Conservation (phyloP, 75 land plant species). For the Pinus tabuliformis region DNA sequence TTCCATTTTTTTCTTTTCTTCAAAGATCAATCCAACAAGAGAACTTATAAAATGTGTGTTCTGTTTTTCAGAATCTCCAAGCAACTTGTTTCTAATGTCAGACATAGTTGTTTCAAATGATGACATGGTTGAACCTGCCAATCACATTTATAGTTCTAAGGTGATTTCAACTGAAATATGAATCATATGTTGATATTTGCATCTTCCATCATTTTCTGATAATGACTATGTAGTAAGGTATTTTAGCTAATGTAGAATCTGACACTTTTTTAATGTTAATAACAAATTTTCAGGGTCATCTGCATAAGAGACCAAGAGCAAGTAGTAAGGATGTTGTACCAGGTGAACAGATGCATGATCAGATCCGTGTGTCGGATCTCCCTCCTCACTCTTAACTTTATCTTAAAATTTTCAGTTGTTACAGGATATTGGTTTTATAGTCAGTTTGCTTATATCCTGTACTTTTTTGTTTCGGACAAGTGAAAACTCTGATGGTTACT, state of each 20-base stretch:
- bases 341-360: too few species aligned
- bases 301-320: conserved; percentile 8
- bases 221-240: neutral
- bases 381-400: too few species aligned
- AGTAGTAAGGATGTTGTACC: conserved; percentile 40
- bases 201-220: neutral
- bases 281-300: conserved; percentile 19
- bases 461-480: too few species aligned
- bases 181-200: neutral
- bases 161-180: neutral
- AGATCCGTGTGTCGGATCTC: too few species aligned
- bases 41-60: neutral
- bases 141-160: neutral
- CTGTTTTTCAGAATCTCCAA: conserved; percentile 2
- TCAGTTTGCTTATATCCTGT: too few species aligned
- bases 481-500: too few species aligned
- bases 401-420: too few species aligned
- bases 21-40: neutral
- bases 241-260: neutral
- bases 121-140: neutral
- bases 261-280: neutral
- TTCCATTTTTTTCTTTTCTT: neutral
- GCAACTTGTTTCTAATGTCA: neutral
- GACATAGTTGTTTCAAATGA: conserved; percentile 3
- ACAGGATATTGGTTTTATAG: too few species aligned